These are phyloP conservation scores for Xylariaceae sp. DNA, from an alignment of 2,329 filamentous ascomycete species.

Conservation along the genomic window DNA sequence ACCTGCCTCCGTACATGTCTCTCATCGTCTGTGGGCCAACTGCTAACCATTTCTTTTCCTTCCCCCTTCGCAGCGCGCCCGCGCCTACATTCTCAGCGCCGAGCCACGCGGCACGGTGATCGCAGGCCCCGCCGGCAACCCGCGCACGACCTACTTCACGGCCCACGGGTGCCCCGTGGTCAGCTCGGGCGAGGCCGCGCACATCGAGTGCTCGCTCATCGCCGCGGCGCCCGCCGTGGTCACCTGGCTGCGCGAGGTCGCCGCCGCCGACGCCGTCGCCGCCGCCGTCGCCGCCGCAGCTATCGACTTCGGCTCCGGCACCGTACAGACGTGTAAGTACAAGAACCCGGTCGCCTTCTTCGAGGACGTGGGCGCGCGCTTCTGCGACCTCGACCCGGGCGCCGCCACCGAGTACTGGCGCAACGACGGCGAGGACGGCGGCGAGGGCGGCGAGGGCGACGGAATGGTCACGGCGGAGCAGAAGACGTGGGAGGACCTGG, in stretches of 20 bases:
- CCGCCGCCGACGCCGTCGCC: conserved; percentile 27
- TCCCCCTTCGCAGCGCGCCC: conserved; percentile 38
- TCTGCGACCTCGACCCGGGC: conserved; percentile 25
- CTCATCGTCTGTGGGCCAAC: too few species aligned
- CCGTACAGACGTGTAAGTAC: too few species aligned
- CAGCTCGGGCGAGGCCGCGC: conserved; percentile 54
- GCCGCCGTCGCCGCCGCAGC: conserved; percentile 36
- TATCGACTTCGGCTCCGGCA: too few species aligned
- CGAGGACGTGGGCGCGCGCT: conserved; percentile 7
- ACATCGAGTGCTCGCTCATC: conserved; percentile 57
- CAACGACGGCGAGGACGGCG: background rate
- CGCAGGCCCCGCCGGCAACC: conserved; percentile 43
- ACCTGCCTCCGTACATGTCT: conserved; percentile 1
- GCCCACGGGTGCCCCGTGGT: conserved; percentile 58
- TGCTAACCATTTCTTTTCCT: background rate
- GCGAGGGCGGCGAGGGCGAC: conserved; percentile 1
- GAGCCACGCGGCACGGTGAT: conserved; percentile 46
- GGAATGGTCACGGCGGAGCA: background rate
- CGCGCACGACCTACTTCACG: conserved; percentile 29
- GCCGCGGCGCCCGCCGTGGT: conserved; percentile 46
- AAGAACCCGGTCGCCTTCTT: conserved; percentile 22
- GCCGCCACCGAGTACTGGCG: too few species aligned
- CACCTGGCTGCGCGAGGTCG: conserved; percentile 53
- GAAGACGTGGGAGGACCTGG: background rate
- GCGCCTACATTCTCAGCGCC: conserved; percentile 51